Evolutionary conservation across 2,329 filamentous ascomycete genomes (phyloP), one percentile per base, ranked within the genome.

Genomic region (Hypoxylon sp.): DNA sequence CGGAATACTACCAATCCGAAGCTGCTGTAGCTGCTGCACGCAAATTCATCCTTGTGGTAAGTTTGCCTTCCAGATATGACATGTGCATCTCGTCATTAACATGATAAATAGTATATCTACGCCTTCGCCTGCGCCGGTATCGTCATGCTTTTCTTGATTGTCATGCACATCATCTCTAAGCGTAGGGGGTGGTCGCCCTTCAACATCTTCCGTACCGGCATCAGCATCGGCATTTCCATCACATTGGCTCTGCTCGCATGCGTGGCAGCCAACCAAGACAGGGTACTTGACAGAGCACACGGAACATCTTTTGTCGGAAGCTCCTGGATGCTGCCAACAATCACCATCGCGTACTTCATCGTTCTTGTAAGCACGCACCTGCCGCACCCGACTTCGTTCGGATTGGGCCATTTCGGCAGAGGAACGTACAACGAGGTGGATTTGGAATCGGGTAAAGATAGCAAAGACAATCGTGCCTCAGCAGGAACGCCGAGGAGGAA

Each of bases 101-200:
- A 26, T 19, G 13, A 12, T 32, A n/a, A n/a, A 20, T 7, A 66
- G 63, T 68, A 61, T 32, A 59, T 66, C 20, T 68, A 68, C 34
- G 45, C 60, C 3, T 68, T 67, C 29, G 59, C 60, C 6, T 63
- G 62, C 6, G 64, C 65, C n/a, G 63, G 63, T 1, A 55, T 64
- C 6, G 64, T 68, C 15, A 40, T 68, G 5, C 46, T 68, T 6
- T 59, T 67, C 34, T 42, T 68, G n/a, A 66, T 60, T 3, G 51
- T 65, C 23, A 66, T 68, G 59, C 65, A 68, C 49, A 44, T 61
- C 36, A 63, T 67, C 11, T 66, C 63, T 2, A 68, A 68, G 49
- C 52, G 55, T 9, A 57, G 43, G 20, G 65, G 65, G 6, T 68
- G 65, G 65, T 55, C 64, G 2, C 60, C 59, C 3, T 68, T 67